These are phyloP conservation scores for Ceratobasidium sp. DNA, from an alignment of 1,284 basidiomycete genomes.

Conservation along the genomic window DNA sequence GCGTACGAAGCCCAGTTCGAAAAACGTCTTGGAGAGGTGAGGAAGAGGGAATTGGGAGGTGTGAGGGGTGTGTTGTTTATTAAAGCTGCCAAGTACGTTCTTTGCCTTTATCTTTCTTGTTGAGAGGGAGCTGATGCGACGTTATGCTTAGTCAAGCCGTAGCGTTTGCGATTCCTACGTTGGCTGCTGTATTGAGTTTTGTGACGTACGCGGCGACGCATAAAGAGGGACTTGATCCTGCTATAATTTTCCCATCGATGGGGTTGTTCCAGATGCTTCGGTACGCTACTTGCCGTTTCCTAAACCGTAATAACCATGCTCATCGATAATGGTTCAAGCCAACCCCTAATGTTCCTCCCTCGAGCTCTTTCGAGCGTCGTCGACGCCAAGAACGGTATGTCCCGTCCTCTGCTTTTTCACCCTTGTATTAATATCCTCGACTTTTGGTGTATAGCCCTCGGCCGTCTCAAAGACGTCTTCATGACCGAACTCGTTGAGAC, in stretches of 20 bases:
- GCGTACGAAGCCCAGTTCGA: slow-evolving; percentile 54
- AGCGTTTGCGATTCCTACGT: slow-evolving; percentile 77
- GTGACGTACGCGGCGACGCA: slow-evolving; percentile 75
- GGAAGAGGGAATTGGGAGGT: slow-evolving; percentile 68
- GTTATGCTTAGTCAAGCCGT: slow-evolving; percentile 69
- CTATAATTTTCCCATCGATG: slow-evolving; percentile 84
- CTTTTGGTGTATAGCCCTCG: slow-evolving; percentile 59
- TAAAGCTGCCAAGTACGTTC: slow-evolving; percentile 69
- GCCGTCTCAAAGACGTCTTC: slow-evolving; percentile 68
- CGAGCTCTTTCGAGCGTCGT: slow-evolving; percentile 62
- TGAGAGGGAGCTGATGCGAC: slow-evolving; percentile 72
- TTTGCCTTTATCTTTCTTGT: slow-evolving; percentile 16
- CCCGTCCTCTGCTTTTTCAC: too few species aligned
- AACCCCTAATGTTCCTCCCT: slow-evolving; percentile 59
- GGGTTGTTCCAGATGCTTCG: slow-evolving; percentile 84
- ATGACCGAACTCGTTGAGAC: slow-evolving; percentile 67
- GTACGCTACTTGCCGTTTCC: slow-evolving; percentile 51
- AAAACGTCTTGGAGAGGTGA: slow-evolving; percentile 72
- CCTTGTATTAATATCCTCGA: background rate
- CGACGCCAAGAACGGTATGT: slow-evolving; percentile 67
- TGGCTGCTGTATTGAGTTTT: slow-evolving; percentile 88
- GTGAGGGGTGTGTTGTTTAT: slow-evolving; percentile 71
- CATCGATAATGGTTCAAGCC: slow-evolving; percentile 60
- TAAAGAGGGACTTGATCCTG: slow-evolving; percentile 74
- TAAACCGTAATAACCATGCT: background rate